phyloP scores from a whole-genome alignment of 2,329 filamentous ascomycete species.

The Magnaporthiopsis rhizophila region DNA sequence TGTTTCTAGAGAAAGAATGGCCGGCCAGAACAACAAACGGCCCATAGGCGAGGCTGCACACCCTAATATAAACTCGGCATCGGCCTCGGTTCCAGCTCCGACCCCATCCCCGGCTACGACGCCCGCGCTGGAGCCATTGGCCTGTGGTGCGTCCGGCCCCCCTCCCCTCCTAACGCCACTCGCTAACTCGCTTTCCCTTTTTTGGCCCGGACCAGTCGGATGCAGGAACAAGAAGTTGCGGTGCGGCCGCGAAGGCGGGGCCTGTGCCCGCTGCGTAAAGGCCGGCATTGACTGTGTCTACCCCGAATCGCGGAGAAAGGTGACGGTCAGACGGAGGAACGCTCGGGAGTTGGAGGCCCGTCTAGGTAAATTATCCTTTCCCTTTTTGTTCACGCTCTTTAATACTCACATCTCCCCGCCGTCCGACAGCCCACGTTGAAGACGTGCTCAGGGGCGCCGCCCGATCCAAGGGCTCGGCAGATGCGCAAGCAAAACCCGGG shows the following conservation, averaged over 20 bases:
- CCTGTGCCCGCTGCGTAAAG: conserved; percentile 71
- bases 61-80: not conserved
- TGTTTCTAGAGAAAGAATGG: not conserved
- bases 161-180: conserved; percentile 33
- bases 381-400: not conserved
- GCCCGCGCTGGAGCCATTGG: not conserved
- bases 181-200: conserved; percentile 8
- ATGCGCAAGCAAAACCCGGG: not conserved
- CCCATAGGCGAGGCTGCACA: not conserved
- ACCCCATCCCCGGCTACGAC: conserved; percentile 2
- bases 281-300: conserved; percentile 74
- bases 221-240: conserved; percentile 80
- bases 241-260: conserved; percentile 74
- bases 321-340: conserved; percentile 79
- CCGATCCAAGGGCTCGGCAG: conserved; percentile 14
- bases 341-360: conserved; percentile 85
- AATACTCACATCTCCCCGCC: not conserved
- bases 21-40: not conserved
- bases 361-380: conserved; percentile 50
- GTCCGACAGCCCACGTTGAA: conserved; percentile 64
- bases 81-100: not conserved
- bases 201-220: conserved; percentile 50
- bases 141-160: conserved; percentile 6
- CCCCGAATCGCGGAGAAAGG: conserved; percentile 82
- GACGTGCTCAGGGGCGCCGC: conserved; percentile 64